Base-by-base conservation (phyloP, 148 eudicot genomes). In the Polygonum aviculare region DNA sequence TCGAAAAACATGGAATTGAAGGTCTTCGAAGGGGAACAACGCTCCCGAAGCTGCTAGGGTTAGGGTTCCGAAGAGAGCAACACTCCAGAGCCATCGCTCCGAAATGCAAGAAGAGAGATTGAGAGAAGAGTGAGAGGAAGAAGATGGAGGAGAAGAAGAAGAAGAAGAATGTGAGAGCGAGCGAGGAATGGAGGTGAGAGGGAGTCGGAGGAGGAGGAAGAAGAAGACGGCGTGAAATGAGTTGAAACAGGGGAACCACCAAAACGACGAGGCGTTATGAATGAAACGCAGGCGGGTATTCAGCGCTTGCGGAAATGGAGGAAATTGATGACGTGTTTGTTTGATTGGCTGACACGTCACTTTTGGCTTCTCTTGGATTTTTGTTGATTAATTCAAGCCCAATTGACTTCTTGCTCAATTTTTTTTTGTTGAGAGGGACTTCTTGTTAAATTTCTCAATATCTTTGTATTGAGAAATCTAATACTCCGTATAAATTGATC, bases 11-110 rank as follows among this genome's bases (percentile, higher is more conserved):
- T 59, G 87, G 67, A 80, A 75, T 75, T 45, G 86, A 78, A 70
- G 82, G 21, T 60, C 74, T 55, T 60, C 52, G 81, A 12, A 75
- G 74, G n/a, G 82, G 79, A 70, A 76, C 65, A 70, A 76, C 65
- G 41, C 36, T 67, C 8, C 15, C 10, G 12, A 52, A 44, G n/a
- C 77, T 49, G 72, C 51, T 83, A 80, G 84, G 85, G 76, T 85
- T 87, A 85, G 88, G 81, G 85, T 80, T 87, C 62, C 79, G 9
- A 45, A 78, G 75, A 5, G 76, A 57, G 69, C 83, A 74, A 45
- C 76, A 76, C 47, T 72, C 78, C 22, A 80, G 7, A 54, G 76
- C 51, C 78, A 81, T 50, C 54, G 22, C 21, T 1, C 39, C 21
- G 44, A 67, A 63, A 67, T 67, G 74, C 26, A n/a, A 3, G 18